Evolutionary conservation across 176 grass and related monocot species (phyloP).

Genomic region (Tillandsia leiboldiana): DNA sequence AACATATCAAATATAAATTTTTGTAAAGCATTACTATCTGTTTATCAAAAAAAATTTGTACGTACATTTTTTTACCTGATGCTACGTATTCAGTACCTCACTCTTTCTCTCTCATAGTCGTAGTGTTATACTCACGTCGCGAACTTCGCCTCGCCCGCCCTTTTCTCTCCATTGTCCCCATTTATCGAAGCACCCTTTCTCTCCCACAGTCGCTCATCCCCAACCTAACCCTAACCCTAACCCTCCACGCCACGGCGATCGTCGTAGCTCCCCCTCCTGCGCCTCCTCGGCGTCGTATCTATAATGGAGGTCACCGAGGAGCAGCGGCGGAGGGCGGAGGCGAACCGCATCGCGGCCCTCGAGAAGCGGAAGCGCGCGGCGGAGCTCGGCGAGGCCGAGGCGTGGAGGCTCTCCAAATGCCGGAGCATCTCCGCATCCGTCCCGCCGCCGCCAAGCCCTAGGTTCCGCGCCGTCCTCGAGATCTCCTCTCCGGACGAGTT

Average conservation of each 20-base stretch:
- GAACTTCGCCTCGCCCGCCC: too few species aligned
- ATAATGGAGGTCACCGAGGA: constrained; percentile 64
- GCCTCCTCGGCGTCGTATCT: background rate
- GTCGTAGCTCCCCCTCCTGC: background rate
- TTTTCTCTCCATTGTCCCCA: too few species aligned
- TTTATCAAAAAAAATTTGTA: too few species aligned
- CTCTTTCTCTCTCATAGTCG: too few species aligned
- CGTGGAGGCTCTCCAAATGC: constrained; percentile 57
- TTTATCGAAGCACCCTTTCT: background rate
- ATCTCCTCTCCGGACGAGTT: constrained; percentile 75
- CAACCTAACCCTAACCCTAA: background rate
- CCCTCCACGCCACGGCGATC: background rate
- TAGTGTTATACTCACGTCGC: too few species aligned
- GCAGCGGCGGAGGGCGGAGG: constrained; percentile 64
- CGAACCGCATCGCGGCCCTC: constrained; percentile 60
- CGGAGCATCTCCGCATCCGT: constrained; percentile 19
- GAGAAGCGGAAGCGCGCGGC: constrained; percentile 67
- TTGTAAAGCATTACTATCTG: too few species aligned
- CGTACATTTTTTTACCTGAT: too few species aligned
- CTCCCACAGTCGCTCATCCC: background rate
- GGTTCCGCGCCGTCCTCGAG: constrained; percentile 63
- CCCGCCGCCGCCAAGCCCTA: constrained; percentile 11
- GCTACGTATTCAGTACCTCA: too few species aligned
- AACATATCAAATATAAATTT: too few species aligned
- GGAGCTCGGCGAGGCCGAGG: constrained; percentile 12